phyloP scores from a whole-genome alignment of 2,329 filamentous ascomycete species.

The Ceratocystis smalleyi region DNA sequence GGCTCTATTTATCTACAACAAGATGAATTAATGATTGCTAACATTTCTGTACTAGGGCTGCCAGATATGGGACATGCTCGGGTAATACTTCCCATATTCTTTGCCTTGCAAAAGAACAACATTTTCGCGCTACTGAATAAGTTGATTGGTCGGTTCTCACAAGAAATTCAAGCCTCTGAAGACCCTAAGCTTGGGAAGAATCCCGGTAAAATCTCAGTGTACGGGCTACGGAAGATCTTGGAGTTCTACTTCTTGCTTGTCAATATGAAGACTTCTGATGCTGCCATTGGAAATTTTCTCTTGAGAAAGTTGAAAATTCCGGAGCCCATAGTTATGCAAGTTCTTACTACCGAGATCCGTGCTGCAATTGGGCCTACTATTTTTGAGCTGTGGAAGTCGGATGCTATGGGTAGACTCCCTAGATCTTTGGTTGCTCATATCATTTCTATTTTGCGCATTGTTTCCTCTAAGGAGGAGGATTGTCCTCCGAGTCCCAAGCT shows the following conservation, averaged over 20 bases:
- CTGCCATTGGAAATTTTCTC: conserved; percentile 9
- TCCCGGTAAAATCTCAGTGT: conserved; percentile 34
- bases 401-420: conserved; percentile 65
- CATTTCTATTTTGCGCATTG: conserved; percentile 10
- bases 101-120: conserved; percentile 69
- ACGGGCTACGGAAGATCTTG: conserved; percentile 66
- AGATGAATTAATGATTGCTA: neutral
- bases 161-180: conserved; percentile 28
- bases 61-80: conserved; percentile 31
- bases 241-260: conserved; percentile 45
- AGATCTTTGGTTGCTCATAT: conserved; percentile 9
- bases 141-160: conserved; percentile 54
- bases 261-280: conserved; percentile 9
- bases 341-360: conserved; percentile 76
- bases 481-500: neutral
- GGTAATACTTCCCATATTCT: conserved; percentile 59
- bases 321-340: conserved; percentile 35
- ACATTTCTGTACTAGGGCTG: conserved; percentile 4
- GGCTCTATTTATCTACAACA: conserved; percentile 22
- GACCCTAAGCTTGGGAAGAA: conserved; percentile 30
- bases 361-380: conserved; percentile 64
- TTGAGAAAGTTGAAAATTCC: neutral
- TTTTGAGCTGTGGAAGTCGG: conserved; percentile 68
- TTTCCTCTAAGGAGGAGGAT: conserved; percentile 6
- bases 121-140: conserved; percentile 60